phyloP scores from a whole-genome alignment of 306 rosid species.

The Quercus suber region DNA sequence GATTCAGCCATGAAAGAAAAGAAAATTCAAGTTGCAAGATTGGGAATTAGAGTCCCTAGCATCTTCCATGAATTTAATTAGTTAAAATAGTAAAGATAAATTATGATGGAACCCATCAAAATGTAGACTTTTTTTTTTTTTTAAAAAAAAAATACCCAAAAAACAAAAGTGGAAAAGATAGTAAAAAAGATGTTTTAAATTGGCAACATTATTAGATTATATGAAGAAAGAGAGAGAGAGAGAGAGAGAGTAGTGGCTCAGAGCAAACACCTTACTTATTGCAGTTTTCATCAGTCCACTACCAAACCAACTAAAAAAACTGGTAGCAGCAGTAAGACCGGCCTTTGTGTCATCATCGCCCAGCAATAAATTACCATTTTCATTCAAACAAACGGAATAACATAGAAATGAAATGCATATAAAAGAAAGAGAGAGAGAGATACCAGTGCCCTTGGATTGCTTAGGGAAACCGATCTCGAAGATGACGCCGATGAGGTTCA shows the following conservation, averaged over 20 bases:
- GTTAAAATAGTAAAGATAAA: no score
- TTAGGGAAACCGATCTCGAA: constrained; percentile 47
- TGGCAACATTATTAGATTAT: not conserved
- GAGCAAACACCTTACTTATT: constrained; percentile 48
- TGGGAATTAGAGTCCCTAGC: no score
- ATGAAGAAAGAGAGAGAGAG: not conserved
- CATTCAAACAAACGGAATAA: not conserved
- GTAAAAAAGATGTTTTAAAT: no score
- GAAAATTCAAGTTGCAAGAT: no score
- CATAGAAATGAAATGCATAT: no score
- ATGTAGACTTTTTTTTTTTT: no score
- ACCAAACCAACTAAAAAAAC: constrained; percentile 35
- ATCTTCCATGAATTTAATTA: no score
- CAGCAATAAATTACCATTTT: constrained; percentile 15
- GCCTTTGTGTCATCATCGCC: constrained; percentile 91
- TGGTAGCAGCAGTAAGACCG: constrained; percentile 77
- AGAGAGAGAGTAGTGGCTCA: constrained; percentile 48
- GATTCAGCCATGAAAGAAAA: no score
- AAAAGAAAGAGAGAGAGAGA: not conserved
- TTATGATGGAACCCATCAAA: no score
- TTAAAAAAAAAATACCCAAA: no score
- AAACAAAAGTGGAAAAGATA: no score
- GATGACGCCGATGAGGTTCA: constrained; percentile 42
- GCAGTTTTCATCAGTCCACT: constrained; percentile 66
- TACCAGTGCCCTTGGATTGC: constrained; percentile 57